A percentile compares a stretch with the other conserved stretches of the same genome.
Evolutionary conservation across 2,329 filamentous ascomycete species (phyloP).

Genomic region (Metarhizium sp.): DNA sequence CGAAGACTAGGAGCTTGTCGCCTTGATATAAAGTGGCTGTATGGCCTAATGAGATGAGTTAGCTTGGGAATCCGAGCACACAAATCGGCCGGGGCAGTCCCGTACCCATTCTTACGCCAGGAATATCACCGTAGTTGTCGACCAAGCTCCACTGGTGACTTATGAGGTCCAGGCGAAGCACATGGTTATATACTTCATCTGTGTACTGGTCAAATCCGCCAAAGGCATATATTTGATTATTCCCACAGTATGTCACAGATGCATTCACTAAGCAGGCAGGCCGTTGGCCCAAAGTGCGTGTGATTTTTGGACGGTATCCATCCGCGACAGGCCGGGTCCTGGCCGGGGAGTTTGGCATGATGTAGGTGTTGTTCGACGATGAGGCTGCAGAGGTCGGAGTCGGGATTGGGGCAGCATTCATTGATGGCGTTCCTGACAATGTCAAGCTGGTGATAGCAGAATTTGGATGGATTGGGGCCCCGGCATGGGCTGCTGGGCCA

Average conservation of each 20-base stretch:
- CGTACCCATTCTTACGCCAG: slow-evolving; percentile 87
- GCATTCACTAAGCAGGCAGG: slow-evolving; percentile 96
- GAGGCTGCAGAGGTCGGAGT: slow-evolving; percentile 17
- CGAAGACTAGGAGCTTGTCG: slow-evolving; percentile 93
- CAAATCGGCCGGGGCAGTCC: neutral
- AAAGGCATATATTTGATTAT: slow-evolving; percentile 96
- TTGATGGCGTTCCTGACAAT: slow-evolving; percentile 16
- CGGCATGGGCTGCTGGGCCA: slow-evolving; percentile 21
- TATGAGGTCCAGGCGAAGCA: slow-evolving; percentile 76
- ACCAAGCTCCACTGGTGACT: slow-evolving; percentile 91
- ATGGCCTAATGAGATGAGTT: slow-evolving; percentile 53
- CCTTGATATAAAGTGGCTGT: slow-evolving; percentile 91
- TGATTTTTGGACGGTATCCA: slow-evolving; percentile 77
- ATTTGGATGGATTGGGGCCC: slow-evolving; percentile 16
- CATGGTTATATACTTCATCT: slow-evolving; percentile 98
- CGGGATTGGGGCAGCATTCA: slow-evolving; percentile 12
- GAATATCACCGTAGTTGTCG: slow-evolving; percentile 97
- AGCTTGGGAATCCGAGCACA: neutral
- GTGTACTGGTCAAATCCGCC: slow-evolving; percentile 98
- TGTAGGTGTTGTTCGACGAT: slow-evolving; percentile 69
- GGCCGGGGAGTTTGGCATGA: slow-evolving; percentile 79
- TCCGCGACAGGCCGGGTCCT: slow-evolving; percentile 58
- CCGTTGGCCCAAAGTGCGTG: slow-evolving; percentile 65
- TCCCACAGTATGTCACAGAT: slow-evolving; percentile 96
- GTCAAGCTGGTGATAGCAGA: slow-evolving; percentile 15